Percentiles rank a stretch among this genome's conserved stretches.
These are phyloP conservation scores for Kluyveromyces lactis DNA, from an alignment of 805 yeast species.

Conservation along the genomic window DNA sequence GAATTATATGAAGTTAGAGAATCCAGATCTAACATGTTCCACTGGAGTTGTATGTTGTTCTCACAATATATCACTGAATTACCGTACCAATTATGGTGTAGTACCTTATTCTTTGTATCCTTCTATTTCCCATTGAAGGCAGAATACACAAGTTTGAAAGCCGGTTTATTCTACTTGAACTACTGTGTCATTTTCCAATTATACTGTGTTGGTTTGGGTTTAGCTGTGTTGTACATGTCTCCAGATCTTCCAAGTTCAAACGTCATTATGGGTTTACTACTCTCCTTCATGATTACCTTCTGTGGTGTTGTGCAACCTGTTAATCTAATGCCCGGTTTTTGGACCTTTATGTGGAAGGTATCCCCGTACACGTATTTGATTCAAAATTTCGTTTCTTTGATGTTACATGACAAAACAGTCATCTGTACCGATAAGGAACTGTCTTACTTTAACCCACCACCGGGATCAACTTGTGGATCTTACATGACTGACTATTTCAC, in stretches of 20 bases:
- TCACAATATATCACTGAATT: slow-evolving; percentile 49
- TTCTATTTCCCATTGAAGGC: slow-evolving; percentile 43
- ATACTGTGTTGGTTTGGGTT: slow-evolving; percentile 41
- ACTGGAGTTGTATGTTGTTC: slow-evolving; percentile 54
- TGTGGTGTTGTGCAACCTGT: slow-evolving; percentile 62
- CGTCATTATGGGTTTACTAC: slow-evolving; percentile 46
- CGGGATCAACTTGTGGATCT: slow-evolving; percentile 55
- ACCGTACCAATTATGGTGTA: slow-evolving; percentile 46
- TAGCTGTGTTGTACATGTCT: slow-evolving; percentile 45
- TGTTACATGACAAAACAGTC: slow-evolving; percentile 45
- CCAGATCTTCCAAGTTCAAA: slow-evolving; percentile 64
- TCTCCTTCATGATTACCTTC: slow-evolving; percentile 53
- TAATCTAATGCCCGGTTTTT: slow-evolving; percentile 62
- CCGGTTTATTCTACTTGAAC: slow-evolving; percentile 40
- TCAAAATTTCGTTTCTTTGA: slow-evolving; percentile 41
- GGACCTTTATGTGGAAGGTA: slow-evolving; percentile 75
- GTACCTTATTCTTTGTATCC: slow-evolving; percentile 46
- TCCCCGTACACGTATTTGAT: slow-evolving; percentile 70
- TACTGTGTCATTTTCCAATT: slow-evolving; percentile 39
- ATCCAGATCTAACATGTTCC: slow-evolving; percentile 61
- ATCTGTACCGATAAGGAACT: slow-evolving; percentile 42
- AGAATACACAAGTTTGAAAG: slow-evolving; percentile 32
- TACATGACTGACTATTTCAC: slow-evolving; percentile 40
- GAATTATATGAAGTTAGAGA: slow-evolving; percentile 66
- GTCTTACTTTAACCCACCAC: slow-evolving; percentile 43